Base-by-base conservation (phyloP, 345 rosid species). In the Gynandropsis gynandra region DNA sequence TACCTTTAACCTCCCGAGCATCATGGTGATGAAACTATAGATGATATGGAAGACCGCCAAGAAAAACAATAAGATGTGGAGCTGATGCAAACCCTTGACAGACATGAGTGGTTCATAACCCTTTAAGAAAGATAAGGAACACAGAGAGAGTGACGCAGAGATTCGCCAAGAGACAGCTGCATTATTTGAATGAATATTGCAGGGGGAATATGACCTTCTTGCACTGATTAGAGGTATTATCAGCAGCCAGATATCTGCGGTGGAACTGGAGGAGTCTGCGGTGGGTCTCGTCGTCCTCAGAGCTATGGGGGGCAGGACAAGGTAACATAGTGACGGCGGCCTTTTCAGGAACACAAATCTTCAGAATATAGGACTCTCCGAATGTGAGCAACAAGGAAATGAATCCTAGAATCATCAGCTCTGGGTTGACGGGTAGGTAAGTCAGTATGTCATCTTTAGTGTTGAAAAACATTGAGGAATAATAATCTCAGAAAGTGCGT, bases 1-100 rank as follows among this genome's bases (percentile, higher is more conserved):
- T 56, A 88, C 98, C 95, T 92, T 83, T 49, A 92, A 76, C 48
- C 97, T 76, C 19, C 95, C 86, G 11, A 92, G 94, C 79, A 74
- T 62, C 98, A 92, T 83, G 4, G 97, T 92, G 40, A 74, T 42
- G 21, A 73, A 51, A 67, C 97, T 92, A 61, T 81, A 85, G 10
- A 83, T 4, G 9, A 85, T 72, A 48, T 92, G 97, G 50, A 80
- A 69, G 17, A 74, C 66, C 6, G 98, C 98, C 56, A 92, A 63
- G 79, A 92, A 88, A 78, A 88, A 92, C 48, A 92, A 72, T 50
- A 88, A 86, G 60, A 85, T 79, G 76, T 88, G 98, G 48, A 92
- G 68, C 47, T 92, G 72, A 63, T 92, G 98, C 69, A 92, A 66
- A 16, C 87, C 97, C 1, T 78, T 44, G 18, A 27, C 31, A 5